These are phyloP conservation scores for Neonectria neomacrospora DNA, from an alignment of 2,329 filamentous ascomycete species.

Conservation along the genomic window DNA sequence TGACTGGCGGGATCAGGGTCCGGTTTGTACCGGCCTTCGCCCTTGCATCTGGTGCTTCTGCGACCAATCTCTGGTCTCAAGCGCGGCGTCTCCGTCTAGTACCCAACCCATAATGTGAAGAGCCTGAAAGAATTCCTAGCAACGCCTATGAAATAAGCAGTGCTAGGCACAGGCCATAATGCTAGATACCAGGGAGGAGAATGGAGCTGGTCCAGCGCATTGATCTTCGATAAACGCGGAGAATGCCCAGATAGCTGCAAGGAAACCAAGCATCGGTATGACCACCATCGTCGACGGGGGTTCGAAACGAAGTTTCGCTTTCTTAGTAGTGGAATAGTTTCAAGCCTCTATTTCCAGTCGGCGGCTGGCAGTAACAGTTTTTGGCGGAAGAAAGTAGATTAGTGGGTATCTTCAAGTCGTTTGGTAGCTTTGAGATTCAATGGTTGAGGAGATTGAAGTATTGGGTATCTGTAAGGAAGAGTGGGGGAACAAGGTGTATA, in stretches of 20 bases:
- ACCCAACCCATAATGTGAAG: background rate
- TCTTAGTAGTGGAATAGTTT: background rate
- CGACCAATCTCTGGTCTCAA: slow-evolving; percentile 42
- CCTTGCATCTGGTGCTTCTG: slow-evolving; percentile 31
- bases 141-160: background rate
- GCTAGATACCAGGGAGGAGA: background rate
- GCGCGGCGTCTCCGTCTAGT: too few relatives aligned
- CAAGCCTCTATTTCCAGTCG: background rate
- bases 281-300: background rate
- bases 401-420: background rate
- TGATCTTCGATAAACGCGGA: background rate
- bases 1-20: slow-evolving; percentile 2
- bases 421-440: background rate
- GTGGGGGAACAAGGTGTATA: background rate
- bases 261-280: background rate
- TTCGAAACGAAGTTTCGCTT: background rate
- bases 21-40: background rate
- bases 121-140: background rate
- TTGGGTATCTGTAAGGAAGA: background rate
- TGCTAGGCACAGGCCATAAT: background rate
- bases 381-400: background rate
- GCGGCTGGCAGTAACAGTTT: background rate
- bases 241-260: background rate
- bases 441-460: background rate
- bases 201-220: background rate